Base-by-base conservation (phyloP, 768 basidiomycete species). In the Lyophyllum semitale region DNA sequence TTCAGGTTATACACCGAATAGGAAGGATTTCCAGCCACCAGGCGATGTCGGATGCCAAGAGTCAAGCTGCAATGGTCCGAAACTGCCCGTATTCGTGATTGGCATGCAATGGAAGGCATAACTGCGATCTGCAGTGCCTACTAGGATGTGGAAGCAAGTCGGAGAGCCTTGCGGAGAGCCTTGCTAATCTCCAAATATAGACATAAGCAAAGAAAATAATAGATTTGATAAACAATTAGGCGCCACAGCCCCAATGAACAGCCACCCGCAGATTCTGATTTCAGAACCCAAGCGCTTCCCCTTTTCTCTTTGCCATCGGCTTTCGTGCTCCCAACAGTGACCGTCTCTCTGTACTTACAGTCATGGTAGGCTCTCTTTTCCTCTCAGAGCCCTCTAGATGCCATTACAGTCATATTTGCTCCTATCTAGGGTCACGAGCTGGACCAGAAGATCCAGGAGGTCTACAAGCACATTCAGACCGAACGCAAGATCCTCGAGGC, bases 401-500 rank as follows among this genome's bases (percentile, higher is more conserved):
- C 54, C 29, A 42, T 25, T 44, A 11, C 38, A 56, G 33, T 26
- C 18, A 49, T 55, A 26, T 29, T 42, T 25, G 48, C 46, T 30
- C 45, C 54, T 55, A 69, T 69, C 59, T 64, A 81, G 80, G 73
- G 72, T 70, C 71, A 78, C 63, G 88, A 91, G 74, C 78, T 93
- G 74, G 92, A 94, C 84, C 87, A 87, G 83, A 95, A 95, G 84
- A 93, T 95, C 70, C 86, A 88, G 71, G 91, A 93, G 72, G 86
- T 95, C 65, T 84, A 88, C 76, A 88, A 84, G 73, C 89, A 90
- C 71, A 95, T 96, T 70, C 84, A 89, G 76, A 94, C 89, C 32
- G 93, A 96, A 76, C 89, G 89, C 73, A 95, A 93, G 82, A 87
- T 95, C 69, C 80, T 96, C 61, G 91, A 95, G 72, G 93, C 88